These are phyloP conservation scores for Pyrus bretschneideri DNA, from an alignment of 306 rosid species.

Conservation along the genomic window DNA sequence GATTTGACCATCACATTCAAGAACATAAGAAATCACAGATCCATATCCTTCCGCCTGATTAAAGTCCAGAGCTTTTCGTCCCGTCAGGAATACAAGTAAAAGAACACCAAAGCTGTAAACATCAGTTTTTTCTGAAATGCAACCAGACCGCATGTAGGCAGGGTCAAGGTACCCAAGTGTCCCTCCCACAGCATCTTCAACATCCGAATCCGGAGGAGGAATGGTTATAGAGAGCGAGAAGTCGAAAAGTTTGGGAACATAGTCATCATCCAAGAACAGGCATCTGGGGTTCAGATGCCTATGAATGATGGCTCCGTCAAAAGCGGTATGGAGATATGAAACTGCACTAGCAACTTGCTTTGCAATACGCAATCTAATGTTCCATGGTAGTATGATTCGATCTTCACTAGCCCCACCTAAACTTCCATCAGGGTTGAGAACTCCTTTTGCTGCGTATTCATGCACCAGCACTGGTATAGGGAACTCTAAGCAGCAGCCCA, in stretches of 20 bases:
- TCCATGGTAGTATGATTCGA: not conserved
- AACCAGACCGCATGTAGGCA: fast-evolving
- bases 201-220: not conserved
- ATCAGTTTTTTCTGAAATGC: not conserved
- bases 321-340: not conserved
- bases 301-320: not conserved
- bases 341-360: not conserved
- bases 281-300: not conserved
- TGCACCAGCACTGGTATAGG: not conserved
- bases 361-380: not conserved
- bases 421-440: not conserved
- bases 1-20: too few relatives aligned
- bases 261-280: not conserved
- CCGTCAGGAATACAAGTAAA: not conserved
- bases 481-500: not conserved
- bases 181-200: not conserved
- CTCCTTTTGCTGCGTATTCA: not conserved
- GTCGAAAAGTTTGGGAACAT: not conserved
- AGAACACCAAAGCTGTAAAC: not conserved
- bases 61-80: too few relatives aligned
- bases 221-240: not conserved
- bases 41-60: too few relatives aligned
- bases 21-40: too few relatives aligned
- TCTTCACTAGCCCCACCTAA: not conserved
- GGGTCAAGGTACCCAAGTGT: not conserved